Base-by-base conservation (phyloP, 805 yeast genomes). In the Starmerella lactis-condensi region DNA sequence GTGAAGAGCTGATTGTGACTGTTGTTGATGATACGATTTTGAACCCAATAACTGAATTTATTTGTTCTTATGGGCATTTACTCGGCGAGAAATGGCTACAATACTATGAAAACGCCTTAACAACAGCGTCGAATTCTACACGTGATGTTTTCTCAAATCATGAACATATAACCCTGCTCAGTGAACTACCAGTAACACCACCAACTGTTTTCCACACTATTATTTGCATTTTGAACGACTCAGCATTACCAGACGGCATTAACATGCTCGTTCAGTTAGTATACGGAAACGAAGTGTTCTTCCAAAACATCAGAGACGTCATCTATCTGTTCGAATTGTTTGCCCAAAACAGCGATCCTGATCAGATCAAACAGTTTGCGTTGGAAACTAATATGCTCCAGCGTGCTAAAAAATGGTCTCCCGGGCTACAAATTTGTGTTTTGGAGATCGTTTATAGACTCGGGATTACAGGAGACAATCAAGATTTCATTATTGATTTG, bases 381-480 rank as follows among this genome's bases (percentile, higher is more conserved):
- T 9, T 17, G 19, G 12, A 9, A 7, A 17, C 14, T 12, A 7
- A 15, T 7, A 12, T 12, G 9, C 10, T 6, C 6, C 10, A 26
- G 19, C n/a, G n/a, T n/a, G n/a, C n/a, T n/a, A 17, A 6, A 8
- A n/a, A 15, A 7, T 26, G 29, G 29, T 6, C 93, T 0, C 52
- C 69, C 2, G 93, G 93, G 0, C 58, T 82, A 1, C 53, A 64
- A 20, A 51, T 75, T 4, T 79, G 91, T 1, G 51, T 83, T 29
- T 67, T 67, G 38, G 81, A 54, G 30, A 47, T 46, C 4, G 29
- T 39, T 6, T 24, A 34, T 43, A 22, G 26, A n/a, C 15, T 29
- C 5, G 31, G 17, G 9, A 5, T 33, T 15, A 11, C n/a, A 5
- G 13, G 20, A 13, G 17, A 12, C 6, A 11, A 16, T 20, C 3